phyloP scores from a whole-genome alignment of 306 rosid genomes.

The Prunus mira region DNA sequence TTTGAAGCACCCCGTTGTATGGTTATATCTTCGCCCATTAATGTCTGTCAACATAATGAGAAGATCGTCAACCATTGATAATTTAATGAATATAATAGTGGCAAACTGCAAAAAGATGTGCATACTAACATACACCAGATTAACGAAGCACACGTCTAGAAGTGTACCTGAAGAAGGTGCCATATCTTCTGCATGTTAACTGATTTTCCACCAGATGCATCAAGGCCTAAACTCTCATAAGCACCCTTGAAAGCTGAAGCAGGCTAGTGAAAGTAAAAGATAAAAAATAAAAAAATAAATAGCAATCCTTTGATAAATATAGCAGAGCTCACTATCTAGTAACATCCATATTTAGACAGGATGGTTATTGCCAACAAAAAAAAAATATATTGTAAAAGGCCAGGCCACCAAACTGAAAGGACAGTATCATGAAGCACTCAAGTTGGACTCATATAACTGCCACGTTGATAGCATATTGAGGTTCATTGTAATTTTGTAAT shows the following conservation, averaged over 20 bases:
- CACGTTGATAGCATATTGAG: conserved; percentile 10
- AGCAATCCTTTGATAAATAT: background rate
- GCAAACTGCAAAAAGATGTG: background rate
- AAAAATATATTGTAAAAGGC: background rate
- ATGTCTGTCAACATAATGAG: conserved; percentile 42
- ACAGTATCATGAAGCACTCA: background rate
- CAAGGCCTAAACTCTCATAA: conserved; percentile 72
- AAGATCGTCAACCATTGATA: background rate
- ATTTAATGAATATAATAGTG: background rate
- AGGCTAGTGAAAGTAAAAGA: conserved; percentile 38
- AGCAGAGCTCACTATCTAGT: background rate
- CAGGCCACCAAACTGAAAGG: background rate
- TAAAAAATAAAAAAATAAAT: conserved; percentile 12
- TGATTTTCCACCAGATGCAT: conserved; percentile 85
- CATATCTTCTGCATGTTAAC: conserved; percentile 91
- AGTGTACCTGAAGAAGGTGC: conserved; percentile 88
- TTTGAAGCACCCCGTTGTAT: conserved; percentile 50
- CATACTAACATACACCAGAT: background rate
- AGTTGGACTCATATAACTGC: background rate
- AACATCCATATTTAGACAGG: background rate
- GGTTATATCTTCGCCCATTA: conserved; percentile 65
- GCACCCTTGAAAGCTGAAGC: conserved; percentile 84
- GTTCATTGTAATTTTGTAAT: conserved; percentile 9
- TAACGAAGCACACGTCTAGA: conserved; percentile 14
- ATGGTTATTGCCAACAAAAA: background rate